Evolutionary conservation across 2,329 filamentous ascomycete species (phyloP).

Genomic region (Talaromyces verruculosus): DNA sequence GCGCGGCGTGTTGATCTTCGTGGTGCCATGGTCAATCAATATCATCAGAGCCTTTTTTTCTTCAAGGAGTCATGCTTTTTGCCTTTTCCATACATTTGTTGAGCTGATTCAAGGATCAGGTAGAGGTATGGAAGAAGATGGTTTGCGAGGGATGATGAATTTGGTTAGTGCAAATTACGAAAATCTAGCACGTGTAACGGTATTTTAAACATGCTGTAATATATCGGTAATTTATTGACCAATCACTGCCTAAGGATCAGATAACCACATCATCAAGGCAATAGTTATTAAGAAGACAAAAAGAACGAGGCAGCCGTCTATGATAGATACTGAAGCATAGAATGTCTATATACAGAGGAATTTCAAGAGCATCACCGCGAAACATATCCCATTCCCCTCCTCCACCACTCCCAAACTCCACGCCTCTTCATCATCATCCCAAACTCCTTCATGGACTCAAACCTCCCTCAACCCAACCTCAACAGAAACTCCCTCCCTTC

Average conservation of each 20-base stretch:
- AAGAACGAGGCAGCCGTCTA: too few relatives aligned
- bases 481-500: constrained; percentile 2
- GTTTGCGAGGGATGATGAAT: constrained; percentile 16
- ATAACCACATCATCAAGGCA: neutral
- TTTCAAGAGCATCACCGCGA: neutral
- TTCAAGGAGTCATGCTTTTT: too few relatives aligned
- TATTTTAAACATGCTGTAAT: neutral
- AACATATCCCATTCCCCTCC: constrained; percentile 61
- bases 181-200: neutral
- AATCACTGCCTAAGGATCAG: neutral
- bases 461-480: constrained; percentile 55
- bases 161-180: constrained; percentile 4
- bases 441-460: constrained; percentile 63
- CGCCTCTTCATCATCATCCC: constrained; percentile 60
- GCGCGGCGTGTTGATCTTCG: constrained; percentile 39
- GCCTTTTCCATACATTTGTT: neutral
- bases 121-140: constrained; percentile 4
- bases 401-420: constrained; percentile 66
- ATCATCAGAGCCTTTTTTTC: too few relatives aligned
- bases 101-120: neutral
- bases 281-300: too few relatives aligned
- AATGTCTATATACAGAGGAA: neutral
- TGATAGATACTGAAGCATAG: neutral
- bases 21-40: constrained; percentile 19
- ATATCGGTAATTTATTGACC: neutral